These are phyloP conservation scores for Gracilaria domingensis DNA, from an alignment of 23 red algal species.

Conservation along the genomic window DNA sequence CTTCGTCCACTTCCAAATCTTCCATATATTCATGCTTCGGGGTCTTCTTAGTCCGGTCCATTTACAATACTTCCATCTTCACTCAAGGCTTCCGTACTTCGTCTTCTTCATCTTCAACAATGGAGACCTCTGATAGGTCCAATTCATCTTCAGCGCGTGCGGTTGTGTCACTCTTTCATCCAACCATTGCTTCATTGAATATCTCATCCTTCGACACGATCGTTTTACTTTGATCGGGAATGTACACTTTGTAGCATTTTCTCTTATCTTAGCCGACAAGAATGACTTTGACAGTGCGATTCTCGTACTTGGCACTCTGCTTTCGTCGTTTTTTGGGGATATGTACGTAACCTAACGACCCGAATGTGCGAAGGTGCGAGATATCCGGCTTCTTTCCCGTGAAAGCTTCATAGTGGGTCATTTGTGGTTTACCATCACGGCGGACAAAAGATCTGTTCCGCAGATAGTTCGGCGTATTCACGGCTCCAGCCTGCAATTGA, in stretches of 20 bases:
- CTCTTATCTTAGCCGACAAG: slow-evolving; percentile 4
- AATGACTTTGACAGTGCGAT: not conserved
- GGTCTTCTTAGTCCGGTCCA: not conserved
- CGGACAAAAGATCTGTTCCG: not conserved
- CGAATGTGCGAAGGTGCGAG: not conserved
- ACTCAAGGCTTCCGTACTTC: not conserved
- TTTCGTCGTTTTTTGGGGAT: not conserved
- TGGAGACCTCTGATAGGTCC: not conserved
- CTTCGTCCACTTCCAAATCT: not conserved
- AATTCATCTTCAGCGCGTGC: not conserved
- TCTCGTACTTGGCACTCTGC: not conserved
- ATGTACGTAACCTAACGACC: not conserved
- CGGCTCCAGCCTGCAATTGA: too few relatives aligned
- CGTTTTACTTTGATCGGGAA: not conserved
- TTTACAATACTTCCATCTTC: not conserved
- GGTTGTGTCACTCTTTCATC: not conserved
- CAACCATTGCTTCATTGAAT: not conserved
- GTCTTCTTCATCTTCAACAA: not conserved
- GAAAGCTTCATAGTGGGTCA: not conserved
- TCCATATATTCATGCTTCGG: not conserved
- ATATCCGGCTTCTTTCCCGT: slow-evolving; percentile 9
- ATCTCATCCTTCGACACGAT: not conserved
- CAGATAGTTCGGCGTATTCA: not conserved
- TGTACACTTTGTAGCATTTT: slow-evolving; percentile 13
- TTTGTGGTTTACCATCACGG: not conserved